Base-by-base conservation (phyloP, 2,329 filamentous ascomycete species). In the Coniochaeta ligniaria region DNA sequence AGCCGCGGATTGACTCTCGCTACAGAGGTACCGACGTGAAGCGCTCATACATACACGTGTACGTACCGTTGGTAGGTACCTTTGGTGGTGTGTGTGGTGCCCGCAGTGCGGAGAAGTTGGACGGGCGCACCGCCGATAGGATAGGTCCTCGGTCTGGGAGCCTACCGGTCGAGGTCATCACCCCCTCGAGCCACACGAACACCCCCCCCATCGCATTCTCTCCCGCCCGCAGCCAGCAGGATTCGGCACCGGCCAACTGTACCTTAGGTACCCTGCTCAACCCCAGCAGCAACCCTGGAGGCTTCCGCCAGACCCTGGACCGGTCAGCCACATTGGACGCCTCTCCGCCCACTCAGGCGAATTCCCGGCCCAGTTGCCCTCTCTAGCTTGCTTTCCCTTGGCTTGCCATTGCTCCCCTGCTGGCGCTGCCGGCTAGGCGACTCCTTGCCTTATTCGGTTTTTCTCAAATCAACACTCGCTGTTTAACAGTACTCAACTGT, bases 321-420 rank as follows among this genome's bases (percentile, higher is more conserved):
- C 22, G 47, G 31, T 52, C 47, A 52, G 47, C 47, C 47, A 52
- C 47, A 41, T n/a, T 28, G 22, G 26, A 22, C 14, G 14, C 47
- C 47, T n/a, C 16, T 31, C 47, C 47, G 47, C 47, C 47, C 47
- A 52, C 47, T 57, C 28, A 20, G 38, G 22, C 54, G 54, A 31
- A 57, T 57, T 24, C 31, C 54, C 54, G 54, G 54, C 54, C 31
- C 38, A 38, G 54, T 38, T 22, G 28, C n/a, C n/a, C 31, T 20
- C 35, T 57, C 54, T 57, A 57, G 54, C 54, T 35, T 36, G 54
- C 54, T 57, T 57, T 36, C 5, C 8, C 22, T 55, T 55, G 50
- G 50, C 50, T 35, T n/a, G 11, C 16, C 50, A n/a, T 35, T 57
- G 54, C 31, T 22, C 38, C 33, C 54, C 54, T 38, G 54, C 54